Evolutionary conservation across 768 basidiomycete species (phyloP).

Genomic region (Panaeolus cyanescens): DNA sequence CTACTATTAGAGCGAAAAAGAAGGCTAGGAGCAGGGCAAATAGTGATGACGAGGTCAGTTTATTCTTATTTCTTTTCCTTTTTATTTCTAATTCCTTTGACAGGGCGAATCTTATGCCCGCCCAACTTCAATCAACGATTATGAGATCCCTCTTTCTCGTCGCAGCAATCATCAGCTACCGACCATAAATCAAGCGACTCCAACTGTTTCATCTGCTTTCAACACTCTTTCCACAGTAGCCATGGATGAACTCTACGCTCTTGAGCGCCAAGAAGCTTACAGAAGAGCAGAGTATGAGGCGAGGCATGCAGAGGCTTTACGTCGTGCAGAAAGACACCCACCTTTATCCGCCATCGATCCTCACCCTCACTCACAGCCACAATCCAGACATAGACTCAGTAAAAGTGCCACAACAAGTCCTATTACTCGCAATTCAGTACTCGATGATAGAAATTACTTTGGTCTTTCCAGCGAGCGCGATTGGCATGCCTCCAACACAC

Average conservation of each 20-base stretch:
- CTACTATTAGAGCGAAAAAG: constrained; percentile 57
- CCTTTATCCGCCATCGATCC: constrained; percentile 23
- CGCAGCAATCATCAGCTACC: constrained; percentile 23
- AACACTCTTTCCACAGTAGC: constrained; percentile 75
- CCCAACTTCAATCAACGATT: constrained; percentile 51
- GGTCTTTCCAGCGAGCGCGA: constrained; percentile 41
- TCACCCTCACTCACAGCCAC: constrained; percentile 15
- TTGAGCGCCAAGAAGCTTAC: constrained; percentile 84
- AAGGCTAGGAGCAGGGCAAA: constrained; percentile 79
- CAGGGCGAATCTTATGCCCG: constrained; percentile 62
- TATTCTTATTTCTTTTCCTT: constrained; percentile 10
- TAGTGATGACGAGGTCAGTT: constrained; percentile 81
- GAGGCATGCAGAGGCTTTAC: constrained; percentile 64
- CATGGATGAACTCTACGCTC: constrained; percentile 86
- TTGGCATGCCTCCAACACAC: constrained; percentile 18
- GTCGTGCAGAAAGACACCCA: constrained; percentile 71
- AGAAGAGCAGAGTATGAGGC: constrained; percentile 88
- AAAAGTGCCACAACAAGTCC: constrained; percentile 76
- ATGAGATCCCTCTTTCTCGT: constrained; percentile 42
- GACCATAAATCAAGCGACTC: constrained; percentile 15
- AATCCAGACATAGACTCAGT: constrained; percentile 33
- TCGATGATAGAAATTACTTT: constrained; percentile 43
- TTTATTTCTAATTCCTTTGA: constrained; percentile 5
- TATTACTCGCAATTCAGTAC: constrained; percentile 37
- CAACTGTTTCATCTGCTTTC: constrained; percentile 45